Percentiles rank a stretch among this genome's conserved stretches.
Evolutionary conservation across 2,329 filamentous ascomycete genomes (phyloP).

Genomic region (Pezicula carpinea): DNA sequence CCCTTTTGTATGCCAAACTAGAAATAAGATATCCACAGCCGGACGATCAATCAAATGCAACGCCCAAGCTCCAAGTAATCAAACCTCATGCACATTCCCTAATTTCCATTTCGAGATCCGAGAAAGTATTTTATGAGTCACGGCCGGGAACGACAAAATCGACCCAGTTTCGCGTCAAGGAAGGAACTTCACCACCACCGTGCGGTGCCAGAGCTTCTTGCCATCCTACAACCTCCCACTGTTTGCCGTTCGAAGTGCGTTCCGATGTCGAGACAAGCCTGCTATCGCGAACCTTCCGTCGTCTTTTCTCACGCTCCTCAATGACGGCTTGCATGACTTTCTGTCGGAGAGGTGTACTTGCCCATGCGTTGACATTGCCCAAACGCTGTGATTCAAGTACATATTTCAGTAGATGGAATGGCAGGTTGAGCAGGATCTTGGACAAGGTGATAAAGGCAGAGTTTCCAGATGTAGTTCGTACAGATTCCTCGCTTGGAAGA

Average conservation of each 20-base stretch:
- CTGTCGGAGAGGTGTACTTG: conserved; percentile 40
- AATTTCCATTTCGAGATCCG: not conserved
- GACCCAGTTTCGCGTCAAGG: conserved; percentile 22
- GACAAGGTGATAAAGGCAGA: conserved; percentile 47
- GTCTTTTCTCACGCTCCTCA: conserved; percentile 52
- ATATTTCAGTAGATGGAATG: conserved; percentile 61
- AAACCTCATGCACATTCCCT: conserved; percentile 8
- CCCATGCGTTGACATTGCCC: conserved; percentile 46
- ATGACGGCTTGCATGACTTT: conserved; percentile 46
- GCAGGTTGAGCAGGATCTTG: conserved; percentile 64
- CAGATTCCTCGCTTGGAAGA: conserved; percentile 34
- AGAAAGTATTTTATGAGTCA: conserved; percentile 1
- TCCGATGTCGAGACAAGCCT: conserved; percentile 21
- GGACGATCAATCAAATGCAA: no score
- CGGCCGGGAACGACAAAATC: conserved; percentile 15
- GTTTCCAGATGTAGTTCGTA: conserved; percentile 24
- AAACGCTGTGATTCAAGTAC: conserved; percentile 58
- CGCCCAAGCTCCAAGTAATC: not conserved
- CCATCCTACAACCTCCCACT: conserved; percentile 29
- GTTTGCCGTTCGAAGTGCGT: conserved; percentile 18
- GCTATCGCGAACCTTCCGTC: conserved; percentile 27
- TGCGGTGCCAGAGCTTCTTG: conserved; percentile 24
- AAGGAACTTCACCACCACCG: conserved; percentile 18
- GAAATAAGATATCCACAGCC: not conserved
- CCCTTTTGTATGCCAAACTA: conserved; percentile 4